Base-by-base conservation (phyloP, 345 rosid species). In the Clausena lansium region DNA sequence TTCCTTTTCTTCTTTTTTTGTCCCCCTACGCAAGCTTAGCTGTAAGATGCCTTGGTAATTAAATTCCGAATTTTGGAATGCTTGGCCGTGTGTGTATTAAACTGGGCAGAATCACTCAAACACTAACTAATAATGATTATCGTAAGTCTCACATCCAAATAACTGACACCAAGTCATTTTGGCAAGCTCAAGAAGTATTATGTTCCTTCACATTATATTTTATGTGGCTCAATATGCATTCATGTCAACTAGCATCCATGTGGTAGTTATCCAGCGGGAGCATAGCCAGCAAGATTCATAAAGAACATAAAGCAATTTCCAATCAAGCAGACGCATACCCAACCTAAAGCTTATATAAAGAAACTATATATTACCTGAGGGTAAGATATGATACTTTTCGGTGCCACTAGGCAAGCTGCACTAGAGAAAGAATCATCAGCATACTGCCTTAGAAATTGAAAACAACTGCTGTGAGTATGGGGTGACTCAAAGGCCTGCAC, bases 401-500 rank as follows among this genome's bases (percentile, higher is more conserved):
- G 84, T 67, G 86, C 80, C 70, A 96, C 94, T 78, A 96, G 72
- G 86, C 97, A 96, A 91, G 97, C 98, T 75, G 94, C 95, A 78
- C 82, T 87, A 52, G 98, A 87, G 79, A 91, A 88, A 4, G 99
- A 94, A 70, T 92, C 94, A 69, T 87, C 94, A 22, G 92, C 92
- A 80, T 94, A 94, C 79, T 94, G 96, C 87, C 99, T 89, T 60
- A 93, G 94, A 88, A 87, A 94, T 45, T 94, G 66, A 81, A 91
- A 94, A 83, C 98, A 96, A 74, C 80, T 89, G 86, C 93, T 80
- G 75, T 96, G 98, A 20, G 97, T 90, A 55, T 92, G 82, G 30
- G 98, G 99, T 27, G 99, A 91, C 83, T 96, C 97, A 87, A 96
- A 96, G 55, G 98, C 99, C 99, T 96, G 68, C 73, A 65, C 62